Evolutionary conservation across 257 asterid genomes (phyloP).

Genomic region (Osmanthus fragrans): DNA sequence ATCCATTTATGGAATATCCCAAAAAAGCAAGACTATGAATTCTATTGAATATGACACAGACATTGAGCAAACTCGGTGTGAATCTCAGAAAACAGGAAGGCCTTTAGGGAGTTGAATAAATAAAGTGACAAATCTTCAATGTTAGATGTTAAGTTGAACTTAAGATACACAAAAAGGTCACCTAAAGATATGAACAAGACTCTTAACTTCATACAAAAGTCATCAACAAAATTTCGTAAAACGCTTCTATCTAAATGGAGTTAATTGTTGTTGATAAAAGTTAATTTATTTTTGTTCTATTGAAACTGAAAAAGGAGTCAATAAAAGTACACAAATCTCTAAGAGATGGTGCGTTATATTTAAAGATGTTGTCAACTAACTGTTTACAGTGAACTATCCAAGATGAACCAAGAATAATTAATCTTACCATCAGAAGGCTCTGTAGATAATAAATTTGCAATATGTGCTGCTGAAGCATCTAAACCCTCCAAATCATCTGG

Average conservation of each 20-base stretch:
- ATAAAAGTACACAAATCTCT: not conserved
- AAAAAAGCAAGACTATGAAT: not conserved
- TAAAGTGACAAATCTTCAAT: not conserved
- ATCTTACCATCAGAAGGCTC: constrained; percentile 91
- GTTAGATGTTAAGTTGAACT: not conserved
- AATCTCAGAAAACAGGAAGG: not conserved
- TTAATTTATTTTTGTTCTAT: not conserved
- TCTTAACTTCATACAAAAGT: not conserved
- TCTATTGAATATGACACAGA: not conserved
- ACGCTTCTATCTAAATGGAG: not conserved
- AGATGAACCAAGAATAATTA: constrained; percentile 16
- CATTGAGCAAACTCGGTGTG: not conserved
- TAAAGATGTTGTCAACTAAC: not conserved
- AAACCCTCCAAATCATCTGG: constrained; percentile 92
- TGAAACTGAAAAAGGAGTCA: not conserved
- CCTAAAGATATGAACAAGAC: not conserved
- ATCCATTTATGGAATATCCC: not conserved
- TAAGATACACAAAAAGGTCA: not conserved
- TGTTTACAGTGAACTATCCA: not conserved
- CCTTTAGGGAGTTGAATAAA: not conserved
- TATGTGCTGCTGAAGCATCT: constrained; percentile 90
- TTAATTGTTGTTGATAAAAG: not conserved
- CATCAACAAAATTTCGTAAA: not conserved
- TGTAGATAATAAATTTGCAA: constrained; percentile 90
- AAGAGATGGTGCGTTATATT: not conserved